Conservation (phyloP, 805 yeast genomes). For the Ogataea nonfermentans region DNA sequence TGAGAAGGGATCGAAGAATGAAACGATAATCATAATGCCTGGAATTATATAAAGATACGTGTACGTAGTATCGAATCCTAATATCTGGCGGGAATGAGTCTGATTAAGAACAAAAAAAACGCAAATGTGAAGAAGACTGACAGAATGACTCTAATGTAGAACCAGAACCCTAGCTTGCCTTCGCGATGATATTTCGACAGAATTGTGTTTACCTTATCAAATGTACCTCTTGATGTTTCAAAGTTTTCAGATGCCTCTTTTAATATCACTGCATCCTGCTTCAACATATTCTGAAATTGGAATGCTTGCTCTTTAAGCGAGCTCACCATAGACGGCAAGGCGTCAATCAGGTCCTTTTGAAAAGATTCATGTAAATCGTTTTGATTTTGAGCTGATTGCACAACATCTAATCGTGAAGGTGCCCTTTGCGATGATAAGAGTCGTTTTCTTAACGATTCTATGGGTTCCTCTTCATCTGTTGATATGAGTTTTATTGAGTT, state of each 20-base stretch:
- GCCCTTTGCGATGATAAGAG: slow-evolving; percentile 23
- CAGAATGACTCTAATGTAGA: slow-evolving; percentile 30
- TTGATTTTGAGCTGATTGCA: slow-evolving; percentile 24
- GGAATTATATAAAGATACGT: slow-evolving; percentile 4
- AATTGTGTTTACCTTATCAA: slow-evolving; percentile 28
- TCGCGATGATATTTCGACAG: slow-evolving; percentile 32
- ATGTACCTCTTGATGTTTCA: slow-evolving; percentile 30
- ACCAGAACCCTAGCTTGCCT: slow-evolving; percentile 34
- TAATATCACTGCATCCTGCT: slow-evolving; percentile 33
- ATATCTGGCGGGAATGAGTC: slow-evolving; percentile 38
- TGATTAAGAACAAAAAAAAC: slow-evolving; percentile 27
- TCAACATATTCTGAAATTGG: slow-evolving; percentile 33
- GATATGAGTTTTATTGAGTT: slow-evolving; percentile 2
- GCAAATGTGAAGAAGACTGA: slow-evolving; percentile 26
- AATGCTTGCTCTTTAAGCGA: slow-evolving; percentile 32
- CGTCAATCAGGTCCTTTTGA: slow-evolving; percentile 33
- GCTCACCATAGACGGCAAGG: slow-evolving; percentile 32
- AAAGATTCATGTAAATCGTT: slow-evolving; percentile 33
- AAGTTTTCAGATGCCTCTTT: slow-evolving; percentile 35
- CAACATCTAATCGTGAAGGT: slow-evolving; percentile 29
- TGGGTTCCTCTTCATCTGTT: slow-evolving; percentile 25
- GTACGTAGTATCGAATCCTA: background rate
- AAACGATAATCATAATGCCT: slow-evolving; percentile 26
- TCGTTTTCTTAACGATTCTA: slow-evolving; percentile 29
- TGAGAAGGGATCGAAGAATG: slow-evolving; percentile 28